phyloP scores from a whole-genome alignment of 306 rosid species.

The Pueraria montana region DNA sequence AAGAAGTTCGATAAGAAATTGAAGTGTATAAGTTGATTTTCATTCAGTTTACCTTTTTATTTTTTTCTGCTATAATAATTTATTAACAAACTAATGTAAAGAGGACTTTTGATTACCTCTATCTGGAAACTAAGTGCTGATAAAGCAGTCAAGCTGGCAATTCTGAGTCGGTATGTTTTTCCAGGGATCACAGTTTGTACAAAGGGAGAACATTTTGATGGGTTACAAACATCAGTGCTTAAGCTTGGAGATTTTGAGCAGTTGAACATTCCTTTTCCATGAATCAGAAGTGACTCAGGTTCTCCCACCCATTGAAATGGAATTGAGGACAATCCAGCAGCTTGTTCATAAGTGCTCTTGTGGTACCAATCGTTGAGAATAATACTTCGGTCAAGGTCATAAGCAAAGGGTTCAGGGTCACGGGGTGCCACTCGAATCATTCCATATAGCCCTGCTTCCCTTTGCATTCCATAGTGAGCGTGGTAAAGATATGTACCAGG shows the following conservation, averaged over 20 bases:
- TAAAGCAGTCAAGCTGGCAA: slow-evolving; percentile 77
- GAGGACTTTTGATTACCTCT: slow-evolving; percentile 58
- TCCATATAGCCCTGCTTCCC: slow-evolving; percentile 86
- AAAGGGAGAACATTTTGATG: slow-evolving; percentile 74
- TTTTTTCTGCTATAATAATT: too few species aligned
- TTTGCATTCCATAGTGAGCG: slow-evolving; percentile 95
- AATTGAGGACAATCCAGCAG: slow-evolving; percentile 69
- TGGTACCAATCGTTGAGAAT: slow-evolving; percentile 92
- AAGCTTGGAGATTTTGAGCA: slow-evolving; percentile 64
- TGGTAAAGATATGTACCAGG: slow-evolving; percentile 90
- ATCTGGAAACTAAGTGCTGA: slow-evolving; percentile 89
- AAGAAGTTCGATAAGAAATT: background rate
- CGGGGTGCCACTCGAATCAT: slow-evolving; percentile 70
- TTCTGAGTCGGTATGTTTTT: slow-evolving; percentile 74
- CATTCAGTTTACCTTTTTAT: too few species aligned
- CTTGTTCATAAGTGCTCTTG: slow-evolving; percentile 68
- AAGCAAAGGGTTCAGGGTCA: slow-evolving; percentile 77
- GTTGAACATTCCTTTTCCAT: slow-evolving; percentile 86
- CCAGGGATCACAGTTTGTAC: slow-evolving; percentile 65
- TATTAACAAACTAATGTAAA: background rate
- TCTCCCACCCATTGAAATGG: slow-evolving; percentile 71
- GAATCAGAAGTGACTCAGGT: slow-evolving; percentile 90
- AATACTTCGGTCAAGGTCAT: slow-evolving; percentile 81
- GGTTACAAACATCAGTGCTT: slow-evolving; percentile 57
- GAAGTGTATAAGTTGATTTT: too few species aligned